phyloP scores from a whole-genome alignment of 2,329 filamentous ascomycete genomes.

The Cytospora piceicola region DNA sequence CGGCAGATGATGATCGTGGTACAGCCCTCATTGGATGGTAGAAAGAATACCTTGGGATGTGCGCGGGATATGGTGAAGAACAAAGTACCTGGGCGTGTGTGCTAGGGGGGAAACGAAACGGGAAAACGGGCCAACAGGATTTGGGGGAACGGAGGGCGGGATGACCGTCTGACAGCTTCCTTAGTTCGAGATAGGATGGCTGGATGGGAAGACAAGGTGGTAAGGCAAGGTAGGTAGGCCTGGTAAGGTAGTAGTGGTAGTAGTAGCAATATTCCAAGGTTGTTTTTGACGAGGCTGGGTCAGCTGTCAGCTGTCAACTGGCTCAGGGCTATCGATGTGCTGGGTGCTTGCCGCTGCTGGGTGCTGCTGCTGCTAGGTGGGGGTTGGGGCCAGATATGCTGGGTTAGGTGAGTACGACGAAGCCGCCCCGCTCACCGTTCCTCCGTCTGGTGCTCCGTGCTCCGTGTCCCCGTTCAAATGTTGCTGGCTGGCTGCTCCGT shows the following conservation, averaged over 20 bases:
- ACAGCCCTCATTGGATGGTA: conserved; percentile 14
- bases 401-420: conserved; percentile 21
- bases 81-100: too few species aligned
- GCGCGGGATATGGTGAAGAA: conserved; percentile 5
- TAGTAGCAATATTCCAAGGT: conserved; percentile 7
- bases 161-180: not conserved
- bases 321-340: too few species aligned
- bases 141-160: too few species aligned
- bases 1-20: not conserved
- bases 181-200: not conserved
- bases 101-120: too few species aligned
- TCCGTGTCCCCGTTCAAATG: too few species aligned
- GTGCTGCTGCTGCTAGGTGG: not conserved
- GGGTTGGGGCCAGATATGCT: conserved; percentile 12
- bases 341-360: not conserved
- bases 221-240: conserved; percentile 6
- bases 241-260: not conserved
- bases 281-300: conserved; percentile 22
- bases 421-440: not conserved
- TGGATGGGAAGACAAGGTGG: conserved; percentile 8
- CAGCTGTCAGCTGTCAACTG: too few species aligned
- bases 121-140: too few species aligned
- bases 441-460: too few species aligned
- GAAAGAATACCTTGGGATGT: not conserved
- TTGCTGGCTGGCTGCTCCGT: too few species aligned